Conservation (phyloP, 371 early-diverging fungal species). For the Encephalitozoon romaleae region DNA sequence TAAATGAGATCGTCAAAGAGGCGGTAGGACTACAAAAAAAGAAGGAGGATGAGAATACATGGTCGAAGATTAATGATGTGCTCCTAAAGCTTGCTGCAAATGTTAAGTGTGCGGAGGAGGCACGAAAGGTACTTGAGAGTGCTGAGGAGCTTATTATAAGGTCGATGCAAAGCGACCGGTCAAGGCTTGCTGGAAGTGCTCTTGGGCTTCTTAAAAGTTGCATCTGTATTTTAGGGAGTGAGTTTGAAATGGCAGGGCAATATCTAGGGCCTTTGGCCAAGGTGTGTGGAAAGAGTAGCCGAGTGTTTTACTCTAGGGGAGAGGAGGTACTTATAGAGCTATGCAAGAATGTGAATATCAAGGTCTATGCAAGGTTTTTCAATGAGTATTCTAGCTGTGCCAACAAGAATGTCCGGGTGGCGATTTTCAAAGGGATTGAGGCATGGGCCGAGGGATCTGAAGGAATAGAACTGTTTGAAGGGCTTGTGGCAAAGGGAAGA, state of each 20-base stretch:
- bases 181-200: conserved; percentile 37
- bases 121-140: neutral
- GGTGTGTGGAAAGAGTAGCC: conserved; percentile 38
- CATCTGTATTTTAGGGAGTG: neutral
- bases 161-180: conserved; percentile 47
- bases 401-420: conserved; percentile 45
- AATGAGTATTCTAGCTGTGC: neutral
- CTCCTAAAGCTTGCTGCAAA: neutral
- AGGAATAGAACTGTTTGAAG: neutral
- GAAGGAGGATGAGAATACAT: conserved; percentile 52
- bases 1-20: conserved; percentile 17
- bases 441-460: neutral
- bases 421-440: conserved; percentile 20
- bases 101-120: neutral
- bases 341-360: conserved; percentile 9
- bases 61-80: conserved; percentile 35
- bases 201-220: conserved; percentile 31
- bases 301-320: conserved; percentile 27
- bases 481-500: conserved; percentile 28
- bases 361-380: neutral
- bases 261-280: conserved; percentile 25
- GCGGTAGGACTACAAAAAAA: neutral
- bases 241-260: neutral
- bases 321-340: conserved; percentile 17
- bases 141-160: conserved; percentile 15